Percentiles rank a stretch among this genome's conserved stretches.
phyloP scores from a whole-genome alignment of 371 early-diverging fungal species.

The Mucor sp. region DNA sequence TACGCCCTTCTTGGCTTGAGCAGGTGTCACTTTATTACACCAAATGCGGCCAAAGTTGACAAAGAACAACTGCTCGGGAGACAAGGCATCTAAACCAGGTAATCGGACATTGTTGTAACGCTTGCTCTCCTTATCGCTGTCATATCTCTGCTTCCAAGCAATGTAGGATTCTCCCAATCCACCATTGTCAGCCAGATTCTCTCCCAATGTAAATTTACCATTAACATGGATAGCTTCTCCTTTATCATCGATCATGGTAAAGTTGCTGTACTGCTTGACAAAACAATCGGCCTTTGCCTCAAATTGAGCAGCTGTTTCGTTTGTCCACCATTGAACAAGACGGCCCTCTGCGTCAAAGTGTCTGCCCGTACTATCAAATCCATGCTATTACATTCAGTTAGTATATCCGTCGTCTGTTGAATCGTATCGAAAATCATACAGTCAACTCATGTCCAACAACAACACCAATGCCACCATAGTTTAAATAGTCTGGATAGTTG shows the following conservation, averaged over 20 bases:
- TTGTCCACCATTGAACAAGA: constrained; percentile 65
- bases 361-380: constrained; percentile 52
- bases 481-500: constrained; percentile 48
- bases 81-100: constrained; percentile 52
- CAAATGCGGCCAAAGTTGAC: constrained; percentile 56
- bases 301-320: constrained; percentile 51
- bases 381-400: constrained; percentile 30
- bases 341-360: constrained; percentile 50
- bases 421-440: constrained; percentile 29
- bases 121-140: constrained; percentile 34
- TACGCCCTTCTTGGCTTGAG: constrained; percentile 37
- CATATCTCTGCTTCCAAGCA: constrained; percentile 44
- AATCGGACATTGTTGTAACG: constrained; percentile 43
- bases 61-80: constrained; percentile 58
- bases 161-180: constrained; percentile 50
- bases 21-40: constrained; percentile 51
- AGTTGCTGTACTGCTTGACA: constrained; percentile 61
- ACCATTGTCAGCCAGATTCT: constrained; percentile 78
- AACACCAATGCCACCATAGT: constrained; percentile 64
- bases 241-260: constrained; percentile 32
- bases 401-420: neutral
- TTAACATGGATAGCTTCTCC: constrained; percentile 38
- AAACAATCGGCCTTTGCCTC: constrained; percentile 58
- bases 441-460: constrained; percentile 67
- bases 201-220: constrained; percentile 63